Conservation (phyloP, 2,329 filamentous ascomycete species). For the Magnaporthales sp. region DNA sequence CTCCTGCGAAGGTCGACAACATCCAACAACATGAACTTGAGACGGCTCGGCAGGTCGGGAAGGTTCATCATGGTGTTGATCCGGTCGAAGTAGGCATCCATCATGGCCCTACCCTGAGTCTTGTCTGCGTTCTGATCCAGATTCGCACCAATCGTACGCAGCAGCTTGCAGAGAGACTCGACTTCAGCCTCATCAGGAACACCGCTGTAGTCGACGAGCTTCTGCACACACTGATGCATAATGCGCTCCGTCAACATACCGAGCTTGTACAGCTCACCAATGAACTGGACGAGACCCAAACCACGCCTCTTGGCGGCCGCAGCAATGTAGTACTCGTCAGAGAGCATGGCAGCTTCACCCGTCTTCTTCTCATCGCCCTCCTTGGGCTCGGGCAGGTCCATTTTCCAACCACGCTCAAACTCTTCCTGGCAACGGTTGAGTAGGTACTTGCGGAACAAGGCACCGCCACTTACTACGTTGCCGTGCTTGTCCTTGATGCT, state of each 20-base stretch:
- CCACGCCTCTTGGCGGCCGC: conserved; percentile 93
- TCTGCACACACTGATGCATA: conserved; percentile 98
- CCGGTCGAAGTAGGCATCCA: conserved; percentile 88
- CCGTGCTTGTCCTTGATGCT: conserved; percentile 82
- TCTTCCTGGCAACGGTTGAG: conserved; percentile 98
- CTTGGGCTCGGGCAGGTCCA: conserved; percentile 67
- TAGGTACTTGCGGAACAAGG: conserved; percentile 95
- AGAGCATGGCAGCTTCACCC: conserved; percentile 73
- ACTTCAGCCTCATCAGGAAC: conserved; percentile 92
- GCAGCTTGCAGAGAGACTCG: conserved; percentile 87
- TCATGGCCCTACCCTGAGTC: conserved; percentile 60
- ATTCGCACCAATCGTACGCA: conserved; percentile 79
- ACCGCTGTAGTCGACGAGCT: conserved; percentile 90
- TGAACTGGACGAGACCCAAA: conserved; percentile 97
- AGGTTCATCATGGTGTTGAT: conserved; percentile 77
- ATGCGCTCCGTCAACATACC: conserved; percentile 98
- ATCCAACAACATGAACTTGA: conserved; percentile 96
- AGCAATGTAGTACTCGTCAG: conserved; percentile 92
- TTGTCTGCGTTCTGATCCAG: conserved; percentile 70
- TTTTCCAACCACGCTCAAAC: conserved; percentile 95
- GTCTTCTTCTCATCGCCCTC: conserved; percentile 62
- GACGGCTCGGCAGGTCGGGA: conserved; percentile 73
- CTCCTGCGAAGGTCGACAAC: conserved; percentile 72
- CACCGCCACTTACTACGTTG: conserved; percentile 82
- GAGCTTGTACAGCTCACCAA: conserved; percentile 97